phyloP scores from a whole-genome alignment of 2,329 filamentous ascomycete species.

The Trichoderma lentiforme region DNA sequence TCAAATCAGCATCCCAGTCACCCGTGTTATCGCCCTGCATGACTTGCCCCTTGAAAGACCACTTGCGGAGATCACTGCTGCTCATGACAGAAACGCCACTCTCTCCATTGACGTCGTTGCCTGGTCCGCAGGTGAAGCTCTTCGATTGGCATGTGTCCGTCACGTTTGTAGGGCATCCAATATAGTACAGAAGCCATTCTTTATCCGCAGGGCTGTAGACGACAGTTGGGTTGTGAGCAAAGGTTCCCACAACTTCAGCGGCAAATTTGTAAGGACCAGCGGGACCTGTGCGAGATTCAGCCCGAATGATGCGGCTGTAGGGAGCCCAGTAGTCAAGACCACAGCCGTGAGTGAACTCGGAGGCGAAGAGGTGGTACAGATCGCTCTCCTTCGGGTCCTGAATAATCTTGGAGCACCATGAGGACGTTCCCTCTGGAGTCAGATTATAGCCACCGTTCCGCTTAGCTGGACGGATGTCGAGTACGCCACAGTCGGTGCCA shows the following conservation, averaged over 20 bases:
- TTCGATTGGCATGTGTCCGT: conserved; percentile 15
- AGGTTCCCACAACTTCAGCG: conserved; percentile 39
- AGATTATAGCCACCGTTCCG: conserved; percentile 45
- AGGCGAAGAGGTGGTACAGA: conserved; percentile 44
- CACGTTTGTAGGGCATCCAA: conserved; percentile 30
- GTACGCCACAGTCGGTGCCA: conserved; percentile 40
- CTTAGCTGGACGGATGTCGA: conserved; percentile 43
- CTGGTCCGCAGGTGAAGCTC: conserved; percentile 23
- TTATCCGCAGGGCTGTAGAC: conserved; percentile 43
- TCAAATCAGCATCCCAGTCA: conserved; percentile 30
- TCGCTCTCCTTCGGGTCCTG: conserved; percentile 37
- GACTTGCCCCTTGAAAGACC: conserved; percentile 21
- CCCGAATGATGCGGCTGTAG: conserved; percentile 43
- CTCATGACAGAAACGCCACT: conserved; percentile 29
- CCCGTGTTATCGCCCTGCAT: conserved; percentile 20
- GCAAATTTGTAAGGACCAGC: conserved; percentile 43
- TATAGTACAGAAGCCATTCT: conserved; percentile 44
- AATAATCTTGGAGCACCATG: conserved; percentile 47
- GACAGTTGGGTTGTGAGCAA: conserved; percentile 45
- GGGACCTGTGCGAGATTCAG: conserved; percentile 43
- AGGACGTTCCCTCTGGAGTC: conserved; percentile 41
- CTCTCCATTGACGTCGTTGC: conserved; percentile 24
- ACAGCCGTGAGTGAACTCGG: conserved; percentile 45
- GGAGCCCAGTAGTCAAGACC: conserved; percentile 47
- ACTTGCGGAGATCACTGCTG: conserved; percentile 22